Percentiles rank a stretch among this genome's conserved stretches.
Conservation (phyloP, 2,329 filamentous ascomycete species). For the Talaromyces sp. region DNA sequence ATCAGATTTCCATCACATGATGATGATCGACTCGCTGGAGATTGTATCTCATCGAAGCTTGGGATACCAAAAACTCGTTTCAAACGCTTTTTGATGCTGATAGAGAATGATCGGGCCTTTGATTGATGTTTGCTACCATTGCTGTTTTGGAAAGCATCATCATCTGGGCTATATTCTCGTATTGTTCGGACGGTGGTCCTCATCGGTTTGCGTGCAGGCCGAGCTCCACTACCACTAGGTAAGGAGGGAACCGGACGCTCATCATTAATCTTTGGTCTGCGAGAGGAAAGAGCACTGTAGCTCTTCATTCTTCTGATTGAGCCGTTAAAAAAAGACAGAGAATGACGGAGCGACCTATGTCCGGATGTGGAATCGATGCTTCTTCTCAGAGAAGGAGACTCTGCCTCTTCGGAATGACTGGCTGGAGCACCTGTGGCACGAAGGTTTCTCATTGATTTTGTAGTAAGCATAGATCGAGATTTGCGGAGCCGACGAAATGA, state of each 20-base stretch:
- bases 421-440: slow-evolving; percentile 24
- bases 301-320: slow-evolving; percentile 26
- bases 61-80: slow-evolving; percentile 40
- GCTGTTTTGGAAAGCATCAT: slow-evolving; percentile 14
- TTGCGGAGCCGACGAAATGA: slow-evolving; percentile 47
- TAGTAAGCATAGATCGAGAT: slow-evolving; percentile 48
- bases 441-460: slow-evolving; percentile 37
- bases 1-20: slow-evolving; percentile 24
- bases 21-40: slow-evolving; percentile 24
- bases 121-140: slow-evolving; percentile 18
- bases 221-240: slow-evolving; percentile 23
- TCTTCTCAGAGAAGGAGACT: slow-evolving; percentile 14
- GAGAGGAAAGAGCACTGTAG: slow-evolving; percentile 33
- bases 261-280: background rate
- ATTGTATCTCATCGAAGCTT: slow-evolving; percentile 21
- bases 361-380: slow-evolving; percentile 17
- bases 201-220: slow-evolving; percentile 34
- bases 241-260: slow-evolving; percentile 19
- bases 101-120: slow-evolving; percentile 39
- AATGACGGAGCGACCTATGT: slow-evolving; percentile 35
- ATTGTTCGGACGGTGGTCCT: slow-evolving; percentile 35
- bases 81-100: slow-evolving; percentile 41
- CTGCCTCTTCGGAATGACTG: slow-evolving; percentile 18
- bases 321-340: slow-evolving; percentile 41
- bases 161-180: slow-evolving; percentile 24